phyloP scores from a whole-genome alignment of 2,329 filamentous ascomycete species.

The Exophiala dermatitidis region DNA sequence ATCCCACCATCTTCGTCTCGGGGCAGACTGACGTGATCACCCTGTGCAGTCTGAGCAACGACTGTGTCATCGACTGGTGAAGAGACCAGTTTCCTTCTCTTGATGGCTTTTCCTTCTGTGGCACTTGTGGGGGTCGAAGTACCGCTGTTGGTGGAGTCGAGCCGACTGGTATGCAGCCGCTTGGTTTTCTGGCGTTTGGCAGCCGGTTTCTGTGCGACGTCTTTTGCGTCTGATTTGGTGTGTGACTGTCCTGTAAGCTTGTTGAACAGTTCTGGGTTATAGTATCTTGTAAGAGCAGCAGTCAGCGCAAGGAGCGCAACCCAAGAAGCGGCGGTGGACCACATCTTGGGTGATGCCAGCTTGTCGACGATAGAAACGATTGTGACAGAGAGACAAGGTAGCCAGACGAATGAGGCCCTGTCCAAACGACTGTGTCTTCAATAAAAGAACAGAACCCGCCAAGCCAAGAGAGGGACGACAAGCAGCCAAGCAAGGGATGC shows the following conservation, averaged over 20 bases:
- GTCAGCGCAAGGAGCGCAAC: constrained; percentile 16
- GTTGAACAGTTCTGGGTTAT: constrained; percentile 19
- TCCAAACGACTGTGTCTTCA: background rate
- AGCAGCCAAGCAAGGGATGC: constrained; percentile 21
- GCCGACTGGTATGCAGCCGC: constrained; percentile 15
- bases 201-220: constrained; percentile 6
- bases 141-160: constrained; percentile 15
- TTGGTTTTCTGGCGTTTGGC: constrained; percentile 21
- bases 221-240: constrained; percentile 1
- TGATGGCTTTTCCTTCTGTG: constrained; percentile 26
- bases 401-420: background rate
- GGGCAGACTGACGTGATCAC: constrained; percentile 24
- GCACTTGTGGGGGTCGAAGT: constrained; percentile 17
- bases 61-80: constrained; percentile 31
- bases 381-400: background rate
- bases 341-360: constrained; percentile 18
- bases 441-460: background rate
- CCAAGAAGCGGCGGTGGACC: constrained; percentile 19
- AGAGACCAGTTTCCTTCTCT: constrained; percentile 36
- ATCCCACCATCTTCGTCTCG: constrained; percentile 52
- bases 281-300: constrained; percentile 19
- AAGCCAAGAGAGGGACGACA: constrained; percentile 1
- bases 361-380: background rate
- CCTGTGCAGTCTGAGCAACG: constrained; percentile 28
- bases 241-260: constrained; percentile 9